Conservation (phyloP, 208 protist genomes). For the Wallacemonas sp. region DNA sequence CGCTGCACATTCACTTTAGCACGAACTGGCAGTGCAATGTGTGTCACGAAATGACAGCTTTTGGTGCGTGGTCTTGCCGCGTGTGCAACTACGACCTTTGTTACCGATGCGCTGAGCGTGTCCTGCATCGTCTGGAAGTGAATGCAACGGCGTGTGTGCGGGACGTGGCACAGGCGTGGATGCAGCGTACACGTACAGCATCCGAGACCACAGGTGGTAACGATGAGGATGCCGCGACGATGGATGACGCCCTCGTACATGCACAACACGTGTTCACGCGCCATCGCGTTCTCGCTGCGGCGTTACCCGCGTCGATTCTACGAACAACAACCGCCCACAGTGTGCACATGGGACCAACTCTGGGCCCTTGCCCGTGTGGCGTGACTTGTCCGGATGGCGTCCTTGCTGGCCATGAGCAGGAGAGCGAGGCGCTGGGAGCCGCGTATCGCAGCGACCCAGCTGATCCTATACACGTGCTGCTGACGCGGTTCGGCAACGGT, state of each 20-base stretch:
- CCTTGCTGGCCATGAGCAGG: background rate
- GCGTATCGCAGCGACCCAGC: too few relatives aligned
- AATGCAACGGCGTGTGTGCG: slow-evolving; percentile 51
- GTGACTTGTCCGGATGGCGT: slow-evolving; percentile 19
- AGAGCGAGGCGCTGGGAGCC: too few relatives aligned
- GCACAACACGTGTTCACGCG: slow-evolving; percentile 33
- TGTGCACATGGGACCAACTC: slow-evolving; percentile 22
- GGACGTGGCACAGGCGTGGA: slow-evolving; percentile 44
- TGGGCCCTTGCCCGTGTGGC: slow-evolving; percentile 30
- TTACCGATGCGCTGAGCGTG: slow-evolving; percentile 40
- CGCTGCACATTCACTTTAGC: slow-evolving; percentile 64
- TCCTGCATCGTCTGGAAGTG: slow-evolving; percentile 42
- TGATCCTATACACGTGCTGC: too few relatives aligned
- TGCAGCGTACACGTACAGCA: background rate
- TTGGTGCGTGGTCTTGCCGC: slow-evolving; percentile 68
- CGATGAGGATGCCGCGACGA: too few relatives aligned
- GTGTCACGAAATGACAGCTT: slow-evolving; percentile 38
- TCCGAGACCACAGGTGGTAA: too few relatives aligned
- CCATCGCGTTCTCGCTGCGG: slow-evolving; percentile 31
- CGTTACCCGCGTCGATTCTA: slow-evolving; percentile 10
- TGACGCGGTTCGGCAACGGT: slow-evolving; percentile 13
- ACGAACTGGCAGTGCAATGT: slow-evolving; percentile 75
- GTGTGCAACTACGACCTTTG: slow-evolving; percentile 86
- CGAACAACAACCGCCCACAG: background rate
- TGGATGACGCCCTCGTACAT: background rate